Evolutionary conservation across 306 rosid species (phyloP), one percentile per base, ranked within the genome.

Genomic region (Dryas drummondii): DNA sequence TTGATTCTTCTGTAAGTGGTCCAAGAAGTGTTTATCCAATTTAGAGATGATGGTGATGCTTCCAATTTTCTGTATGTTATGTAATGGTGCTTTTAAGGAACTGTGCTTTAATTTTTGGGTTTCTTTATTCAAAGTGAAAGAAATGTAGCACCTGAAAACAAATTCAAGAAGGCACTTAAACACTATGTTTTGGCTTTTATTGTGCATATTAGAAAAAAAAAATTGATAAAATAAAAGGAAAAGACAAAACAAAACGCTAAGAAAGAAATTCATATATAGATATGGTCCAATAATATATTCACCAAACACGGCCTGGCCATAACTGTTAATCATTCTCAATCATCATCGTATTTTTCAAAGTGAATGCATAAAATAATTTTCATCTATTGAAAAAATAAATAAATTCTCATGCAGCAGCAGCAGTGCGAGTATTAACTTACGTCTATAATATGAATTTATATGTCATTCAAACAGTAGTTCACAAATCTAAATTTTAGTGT

Each of bases 71-170:
- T 42, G 51, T 17, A 4, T 64, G 13, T 64, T 16, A 11, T 4
- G 69, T 17, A 64, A 40, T 44, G 69, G 9, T 44, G 50, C 14
- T 42, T 64, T 64, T 41, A 44, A 41, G 51, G 37, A 32, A 1
- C 16, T 64, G 16, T 64, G 51, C 69, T 64, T 44, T 44, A 44
- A 62, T 42, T 64, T 64, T 64, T 64, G 69, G 44, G n/a, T 44
- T 8, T 64, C 32, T 64, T 64, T 64, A 44, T 9, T 64, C 1
- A 64, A 64, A 64, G 37, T 9, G 51, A 64, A 42, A 62, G 48
- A 41, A 45, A 64, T 64, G 27, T 7, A 64, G 22, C 1, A 1
- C 69, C 26, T 16, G 13, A 44, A 64, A 7, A 42, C 48, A 45
- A 42, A 16, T 57, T 57, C 40, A 1, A 64, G 51, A 45, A 64